These are phyloP conservation scores for Zalerion maritima DNA, from an alignment of 495 filamentous ascomycete species.

Conservation along the genomic window DNA sequence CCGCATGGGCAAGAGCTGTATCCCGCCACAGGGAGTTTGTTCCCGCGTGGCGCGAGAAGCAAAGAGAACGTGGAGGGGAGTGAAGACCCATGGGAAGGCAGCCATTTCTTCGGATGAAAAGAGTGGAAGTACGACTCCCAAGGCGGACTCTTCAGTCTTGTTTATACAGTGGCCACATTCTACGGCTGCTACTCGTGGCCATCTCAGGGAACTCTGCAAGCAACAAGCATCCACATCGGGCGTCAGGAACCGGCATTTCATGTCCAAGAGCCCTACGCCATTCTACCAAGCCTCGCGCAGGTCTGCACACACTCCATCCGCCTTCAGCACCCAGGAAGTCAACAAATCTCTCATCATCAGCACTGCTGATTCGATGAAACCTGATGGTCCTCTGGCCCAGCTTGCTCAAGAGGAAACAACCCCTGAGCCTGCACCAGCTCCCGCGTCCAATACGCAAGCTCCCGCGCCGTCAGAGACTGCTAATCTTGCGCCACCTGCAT, in stretches of 20 bases:
- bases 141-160: slow-evolving; percentile 24
- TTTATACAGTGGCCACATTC: slow-evolving; percentile 66
- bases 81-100: slow-evolving; percentile 22
- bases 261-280: slow-evolving; percentile 61
- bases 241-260: slow-evolving; percentile 55
- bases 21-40: slow-evolving; percentile 82
- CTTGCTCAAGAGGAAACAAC: slow-evolving; percentile 24
- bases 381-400: slow-evolving; percentile 51
- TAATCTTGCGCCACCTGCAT: too few species aligned
- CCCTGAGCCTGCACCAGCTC: slow-evolving; percentile 10
- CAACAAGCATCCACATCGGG: slow-evolving; percentile 52
- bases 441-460: slow-evolving; percentile 5
- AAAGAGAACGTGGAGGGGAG: slow-evolving; percentile 67
- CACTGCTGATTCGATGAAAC: slow-evolving; percentile 66
- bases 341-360: slow-evolving; percentile 71
- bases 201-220: slow-evolving; percentile 74
- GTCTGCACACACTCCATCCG: slow-evolving; percentile 18
- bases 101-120: slow-evolving; percentile 16
- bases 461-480: too few species aligned
- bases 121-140: slow-evolving; percentile 57
- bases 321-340: slow-evolving; percentile 60
- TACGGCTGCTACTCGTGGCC: slow-evolving; percentile 59
- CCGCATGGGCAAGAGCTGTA: slow-evolving; percentile 70
- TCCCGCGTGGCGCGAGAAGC: slow-evolving; percentile 76
- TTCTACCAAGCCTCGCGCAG: slow-evolving; percentile 40